Percentiles rank a stretch among this genome's conserved stretches.
phyloP scores from a whole-genome alignment of 2,329 filamentous ascomycete species.

The Botrytis sinoallii region DNA sequence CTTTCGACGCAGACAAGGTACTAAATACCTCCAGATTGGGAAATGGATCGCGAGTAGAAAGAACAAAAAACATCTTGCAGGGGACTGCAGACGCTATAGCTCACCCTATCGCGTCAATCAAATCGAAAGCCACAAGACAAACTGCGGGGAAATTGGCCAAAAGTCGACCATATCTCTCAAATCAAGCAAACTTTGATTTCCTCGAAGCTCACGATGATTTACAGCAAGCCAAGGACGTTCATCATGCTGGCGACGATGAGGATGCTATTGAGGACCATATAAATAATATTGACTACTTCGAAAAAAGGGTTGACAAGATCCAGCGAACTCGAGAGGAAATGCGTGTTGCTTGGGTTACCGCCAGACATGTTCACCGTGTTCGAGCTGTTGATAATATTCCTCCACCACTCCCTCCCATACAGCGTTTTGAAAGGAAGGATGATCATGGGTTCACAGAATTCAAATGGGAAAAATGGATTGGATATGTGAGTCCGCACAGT shows the following conservation, averaged over 20 bases:
- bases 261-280: conserved; percentile 23
- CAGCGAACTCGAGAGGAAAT: conserved; percentile 37
- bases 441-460: conserved; percentile 31
- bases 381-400: conserved; percentile 28
- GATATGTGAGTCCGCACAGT: conserved; percentile 24
- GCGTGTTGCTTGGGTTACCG: conserved; percentile 40
- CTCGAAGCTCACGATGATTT: conserved; percentile 37
- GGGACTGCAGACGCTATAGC: conserved; percentile 20
- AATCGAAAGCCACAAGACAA: conserved; percentile 24
- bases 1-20: conserved; percentile 27
- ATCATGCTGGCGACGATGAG: conserved; percentile 19
- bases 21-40: conserved; percentile 20
- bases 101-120: conserved; percentile 28
- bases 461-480: conserved; percentile 38
- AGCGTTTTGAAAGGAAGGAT: conserved; percentile 31
- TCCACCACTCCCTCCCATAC: conserved; percentile 27
- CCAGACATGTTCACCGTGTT: conserved; percentile 39
- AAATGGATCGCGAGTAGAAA: conserved; percentile 17
- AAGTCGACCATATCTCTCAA: conserved; percentile 35
- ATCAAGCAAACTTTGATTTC: conserved; percentile 40
- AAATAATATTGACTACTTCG: conserved; percentile 20
- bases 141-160: conserved; percentile 28
- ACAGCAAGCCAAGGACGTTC: conserved; percentile 14
- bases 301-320: conserved; percentile 29
- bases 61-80: conserved; percentile 22